These are phyloP conservation scores for Creolimax fragrantissima DNA, from an alignment of 78 protist species.

Conservation along the genomic window DNA sequence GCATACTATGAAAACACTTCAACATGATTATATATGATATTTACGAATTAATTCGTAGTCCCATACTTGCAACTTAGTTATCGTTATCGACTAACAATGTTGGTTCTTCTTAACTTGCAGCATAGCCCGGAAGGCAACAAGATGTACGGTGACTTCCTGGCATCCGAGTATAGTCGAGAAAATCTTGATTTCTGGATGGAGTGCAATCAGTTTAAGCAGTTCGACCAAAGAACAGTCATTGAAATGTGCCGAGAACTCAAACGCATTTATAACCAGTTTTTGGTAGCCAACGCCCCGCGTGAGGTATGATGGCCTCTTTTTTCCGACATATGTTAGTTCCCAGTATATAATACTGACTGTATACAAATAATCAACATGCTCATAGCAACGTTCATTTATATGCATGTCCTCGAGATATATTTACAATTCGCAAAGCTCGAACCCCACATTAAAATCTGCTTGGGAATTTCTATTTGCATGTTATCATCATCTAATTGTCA, in stretches of 20 bases:
- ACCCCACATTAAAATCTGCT: no score
- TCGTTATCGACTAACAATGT: no score
- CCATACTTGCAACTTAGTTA: no score
- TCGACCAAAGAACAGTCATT: background rate
- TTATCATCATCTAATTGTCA: no score
- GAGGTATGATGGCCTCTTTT: conserved; percentile 1
- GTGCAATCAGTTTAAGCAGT: background rate
- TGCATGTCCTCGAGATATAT: no score
- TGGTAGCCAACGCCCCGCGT: background rate
- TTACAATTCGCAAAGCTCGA: no score
- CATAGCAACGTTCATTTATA: background rate
- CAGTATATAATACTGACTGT: background rate
- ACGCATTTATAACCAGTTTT: background rate
- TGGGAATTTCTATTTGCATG: no score
- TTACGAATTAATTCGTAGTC: no score
- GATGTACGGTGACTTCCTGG: background rate
- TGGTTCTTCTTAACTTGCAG: background rate
- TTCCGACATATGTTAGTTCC: background rate
- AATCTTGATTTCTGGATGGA: conserved; percentile 4
- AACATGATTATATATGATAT: no score
- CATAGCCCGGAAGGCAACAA: background rate
- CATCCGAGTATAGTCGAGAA: background rate
- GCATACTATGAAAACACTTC: no score
- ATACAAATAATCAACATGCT: background rate
- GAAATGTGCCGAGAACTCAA: background rate